Conservation (phyloP, 345 rosid genomes). For the Aegle marmelos region DNA sequence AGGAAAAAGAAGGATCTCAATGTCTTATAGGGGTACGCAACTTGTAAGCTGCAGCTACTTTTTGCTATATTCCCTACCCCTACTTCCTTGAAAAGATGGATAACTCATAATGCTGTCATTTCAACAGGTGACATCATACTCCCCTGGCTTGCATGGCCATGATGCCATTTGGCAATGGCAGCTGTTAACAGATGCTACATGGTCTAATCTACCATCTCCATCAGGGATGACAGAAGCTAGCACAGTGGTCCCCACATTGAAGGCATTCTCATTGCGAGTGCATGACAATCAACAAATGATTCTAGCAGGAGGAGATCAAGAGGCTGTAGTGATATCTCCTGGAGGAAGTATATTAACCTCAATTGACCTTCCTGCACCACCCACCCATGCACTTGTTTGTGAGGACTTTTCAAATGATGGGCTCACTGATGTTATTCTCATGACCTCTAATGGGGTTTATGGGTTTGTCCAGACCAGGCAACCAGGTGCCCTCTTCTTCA, state of each 20-base stretch:
- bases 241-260: constrained; percentile 75
- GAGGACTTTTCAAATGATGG: constrained; percentile 96
- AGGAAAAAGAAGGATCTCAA: too few relatives aligned
- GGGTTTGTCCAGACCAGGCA: constrained; percentile 96
- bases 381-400: constrained; percentile 72
- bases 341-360: constrained; percentile 77
- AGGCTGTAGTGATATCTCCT: constrained; percentile 75
- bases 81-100: not conserved
- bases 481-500: constrained; percentile 98
- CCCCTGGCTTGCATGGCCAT: constrained; percentile 80
- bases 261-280: constrained; percentile 62
- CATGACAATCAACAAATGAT: constrained; percentile 85
- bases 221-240: constrained; percentile 82
- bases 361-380: constrained; percentile 79
- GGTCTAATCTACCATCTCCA: constrained; percentile 94
- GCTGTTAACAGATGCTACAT: constrained; percentile 80
- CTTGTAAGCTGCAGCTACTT: not conserved
- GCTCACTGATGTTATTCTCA: constrained; percentile 77
- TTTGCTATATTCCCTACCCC: not conserved
- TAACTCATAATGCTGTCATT: not conserved
- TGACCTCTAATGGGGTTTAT: constrained; percentile 84
- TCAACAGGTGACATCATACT: constrained; percentile 81
- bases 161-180: constrained; percentile 81
- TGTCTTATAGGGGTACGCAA: not conserved
- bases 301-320: constrained; percentile 95